These are phyloP conservation scores for Allantophomopsis cytisporea DNA, from an alignment of 2,329 filamentous ascomycete genomes.

Conservation along the genomic window DNA sequence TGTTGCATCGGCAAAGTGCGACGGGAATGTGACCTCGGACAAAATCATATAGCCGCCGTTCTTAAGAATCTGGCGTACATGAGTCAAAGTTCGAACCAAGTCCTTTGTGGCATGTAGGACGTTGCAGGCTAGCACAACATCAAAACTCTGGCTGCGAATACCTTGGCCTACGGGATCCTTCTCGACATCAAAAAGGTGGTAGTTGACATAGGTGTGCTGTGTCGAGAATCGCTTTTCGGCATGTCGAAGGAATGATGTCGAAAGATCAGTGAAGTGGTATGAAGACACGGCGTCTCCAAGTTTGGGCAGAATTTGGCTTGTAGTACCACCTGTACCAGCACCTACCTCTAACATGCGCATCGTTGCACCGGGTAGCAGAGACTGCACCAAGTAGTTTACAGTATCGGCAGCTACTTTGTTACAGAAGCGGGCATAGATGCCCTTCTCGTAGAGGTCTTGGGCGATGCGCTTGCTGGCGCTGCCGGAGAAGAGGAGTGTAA, in stretches of 20 bases:
- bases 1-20: too few relatives aligned
- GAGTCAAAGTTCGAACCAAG: constrained; percentile 13
- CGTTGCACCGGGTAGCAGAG: too few relatives aligned
- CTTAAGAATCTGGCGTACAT: constrained; percentile 23
- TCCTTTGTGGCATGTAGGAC: constrained; percentile 22
- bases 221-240: constrained; percentile 14
- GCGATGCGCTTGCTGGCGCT: too few relatives aligned
- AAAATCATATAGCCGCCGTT: constrained; percentile 31
- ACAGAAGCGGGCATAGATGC: too few relatives aligned
- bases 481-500: too few relatives aligned
- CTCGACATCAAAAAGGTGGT: constrained; percentile 20
- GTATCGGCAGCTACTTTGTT: too few relatives aligned
- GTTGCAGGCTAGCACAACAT: constrained; percentile 24
- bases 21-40: constrained; percentile 26
- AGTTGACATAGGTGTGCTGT: constrained; percentile 9
- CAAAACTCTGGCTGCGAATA: constrained; percentile 17
- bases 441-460: too few relatives aligned
- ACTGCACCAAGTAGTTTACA: too few relatives aligned
- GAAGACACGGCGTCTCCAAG: constrained; percentile 6
- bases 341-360: too few relatives aligned
- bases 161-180: constrained; percentile 17
- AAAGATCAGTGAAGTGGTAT: constrained; percentile 11
- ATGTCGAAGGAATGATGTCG: constrained; percentile 20
- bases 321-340: constrained; percentile 15
- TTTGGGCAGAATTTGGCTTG: constrained; percentile 8